Evolutionary conservation across 2,329 filamentous ascomycete species (phyloP).

Genomic region (Capronia coronata): DNA sequence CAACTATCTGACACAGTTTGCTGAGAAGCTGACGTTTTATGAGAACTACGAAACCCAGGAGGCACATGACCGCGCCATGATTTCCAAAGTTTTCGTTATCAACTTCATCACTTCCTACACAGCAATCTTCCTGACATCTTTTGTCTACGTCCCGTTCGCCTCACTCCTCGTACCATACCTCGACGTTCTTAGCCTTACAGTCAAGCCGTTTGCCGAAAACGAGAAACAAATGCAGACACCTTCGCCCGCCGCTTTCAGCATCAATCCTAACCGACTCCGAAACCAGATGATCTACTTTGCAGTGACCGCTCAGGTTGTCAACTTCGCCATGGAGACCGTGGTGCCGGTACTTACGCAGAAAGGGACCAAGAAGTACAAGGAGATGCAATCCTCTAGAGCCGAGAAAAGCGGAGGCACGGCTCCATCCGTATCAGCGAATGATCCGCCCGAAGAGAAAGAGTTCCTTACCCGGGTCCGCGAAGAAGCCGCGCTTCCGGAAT

Average conservation of each 20-base stretch:
- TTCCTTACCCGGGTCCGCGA: conserved; percentile 77
- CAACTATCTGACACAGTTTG: conserved; percentile 66
- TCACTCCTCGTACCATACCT: conserved; percentile 76
- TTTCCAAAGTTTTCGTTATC: conserved; percentile 88
- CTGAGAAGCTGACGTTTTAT: conserved; percentile 67
- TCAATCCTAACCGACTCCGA: conserved; percentile 75
- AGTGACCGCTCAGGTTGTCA: conserved; percentile 86
- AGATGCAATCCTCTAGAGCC: conserved; percentile 58
- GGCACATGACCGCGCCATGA: conserved; percentile 73
- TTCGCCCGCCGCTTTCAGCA: conserved; percentile 60
- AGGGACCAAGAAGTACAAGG: conserved; percentile 69
- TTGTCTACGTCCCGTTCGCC: conserved; percentile 90
- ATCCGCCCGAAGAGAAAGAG: conserved; percentile 67
- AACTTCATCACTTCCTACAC: conserved; percentile 97
- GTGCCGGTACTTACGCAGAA: conserved; percentile 79
- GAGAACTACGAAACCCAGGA: conserved; percentile 93
- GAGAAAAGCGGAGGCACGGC: conserved; percentile 50
- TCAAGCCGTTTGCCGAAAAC: conserved; percentile 67
- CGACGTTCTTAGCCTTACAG: conserved; percentile 69
- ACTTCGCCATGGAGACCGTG: conserved; percentile 74
- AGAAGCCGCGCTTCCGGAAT: conserved; percentile 73
- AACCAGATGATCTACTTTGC: conserved; percentile 96
- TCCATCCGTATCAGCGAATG: conserved; percentile 49
- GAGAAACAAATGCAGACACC: conserved; percentile 59
- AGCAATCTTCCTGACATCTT: conserved; percentile 84